Conservation (phyloP, 257 asterid species). For the Buddleja alternifolia region DNA sequence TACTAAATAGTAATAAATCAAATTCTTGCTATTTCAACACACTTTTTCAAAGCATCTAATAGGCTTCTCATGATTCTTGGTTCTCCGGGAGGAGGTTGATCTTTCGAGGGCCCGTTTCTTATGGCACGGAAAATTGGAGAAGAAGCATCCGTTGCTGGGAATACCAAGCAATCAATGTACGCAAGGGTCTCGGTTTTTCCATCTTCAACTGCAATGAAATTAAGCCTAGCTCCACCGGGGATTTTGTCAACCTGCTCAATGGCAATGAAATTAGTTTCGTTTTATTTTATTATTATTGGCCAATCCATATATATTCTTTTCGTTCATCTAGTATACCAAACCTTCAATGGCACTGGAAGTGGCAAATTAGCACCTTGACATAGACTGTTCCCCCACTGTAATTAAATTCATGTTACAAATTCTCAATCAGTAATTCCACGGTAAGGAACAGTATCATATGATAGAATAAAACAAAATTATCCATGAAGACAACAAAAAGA, state of each 20-base stretch:
- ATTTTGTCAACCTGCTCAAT: conserved; percentile 75
- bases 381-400: conserved; percentile 95
- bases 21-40: conserved; percentile 68
- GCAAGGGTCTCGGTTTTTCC: conserved; percentile 67
- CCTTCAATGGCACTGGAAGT: conserved; percentile 89
- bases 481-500: background rate
- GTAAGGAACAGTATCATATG: background rate
- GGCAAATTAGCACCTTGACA: conserved; percentile 94
- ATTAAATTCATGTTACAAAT: conserved; percentile 21
- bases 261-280: background rate
- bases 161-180: conserved; percentile 84
- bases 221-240: conserved; percentile 91
- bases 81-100: conserved; percentile 76
- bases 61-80: conserved; percentile 94
- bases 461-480: background rate
- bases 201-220: conserved; percentile 73
- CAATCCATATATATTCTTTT: no score
- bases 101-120: conserved; percentile 74
- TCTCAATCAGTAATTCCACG: background rate
- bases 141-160: conserved; percentile 57
- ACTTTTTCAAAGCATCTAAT: conserved; percentile 77
- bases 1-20: conserved; percentile 25
- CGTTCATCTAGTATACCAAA: no score
- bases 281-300: background rate
- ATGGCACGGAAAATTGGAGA: conserved; percentile 73